Conservation (phyloP, 129 eudicot species). For the sunflower (Helianthus annuus) region HanXRQr2.0-SUNRISE NC_035443.2:6959501-6960000, state of each 20-base stretch:
- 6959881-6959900: no score
- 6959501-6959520: slow-evolving; percentile 37
- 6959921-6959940: no score
- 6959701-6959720: slow-evolving; percentile 37
- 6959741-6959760: slow-evolving; percentile 42
- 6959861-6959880: no score
- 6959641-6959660: background rate
- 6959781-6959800: slow-evolving; percentile 45
- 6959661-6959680: background rate
- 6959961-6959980: no score
- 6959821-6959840: no score
- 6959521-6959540: slow-evolving; percentile 67
- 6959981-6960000: no score
- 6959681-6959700: background rate
- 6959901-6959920: no score
- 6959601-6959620: slow-evolving; percentile 49
- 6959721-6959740: slow-evolving; percentile 62
- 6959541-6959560: slow-evolving; percentile 64
- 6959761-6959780: slow-evolving; percentile 40
- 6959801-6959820: no score
- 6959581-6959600: slow-evolving; percentile 50
- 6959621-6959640: slow-evolving; percentile 32
- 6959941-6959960: no score
- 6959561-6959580: slow-evolving; percentile 53
- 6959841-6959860: no score